Evolutionary conservation across 257 asterid genomes (phyloP).

Genomic region (Scutellaria galericulata): DNA sequence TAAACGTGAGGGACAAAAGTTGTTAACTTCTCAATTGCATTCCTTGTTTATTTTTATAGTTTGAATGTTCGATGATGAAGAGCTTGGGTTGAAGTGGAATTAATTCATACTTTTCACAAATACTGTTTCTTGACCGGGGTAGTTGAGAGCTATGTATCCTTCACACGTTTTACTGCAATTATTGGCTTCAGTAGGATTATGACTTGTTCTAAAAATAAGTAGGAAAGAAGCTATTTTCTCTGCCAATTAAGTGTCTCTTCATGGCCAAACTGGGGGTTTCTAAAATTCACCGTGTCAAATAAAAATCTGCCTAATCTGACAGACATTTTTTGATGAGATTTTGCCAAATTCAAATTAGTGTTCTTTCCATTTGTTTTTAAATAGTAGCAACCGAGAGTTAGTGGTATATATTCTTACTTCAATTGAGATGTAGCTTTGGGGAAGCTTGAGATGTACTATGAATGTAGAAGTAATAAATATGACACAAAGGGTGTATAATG

Average conservation of each 20-base stretch:
- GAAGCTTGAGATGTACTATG: background rate
- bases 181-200: background rate
- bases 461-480: background rate
- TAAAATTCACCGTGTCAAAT: background rate
- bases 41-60: too few species aligned
- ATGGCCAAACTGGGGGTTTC: background rate
- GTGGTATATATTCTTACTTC: background rate
- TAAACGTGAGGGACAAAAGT: background rate
- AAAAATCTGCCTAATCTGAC: background rate
- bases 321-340: background rate
- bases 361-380: background rate
- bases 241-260: background rate
- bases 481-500: background rate
- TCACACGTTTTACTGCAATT: background rate
- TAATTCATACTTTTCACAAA: background rate
- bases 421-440: background rate
- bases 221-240: background rate
- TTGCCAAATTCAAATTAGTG: background rate
- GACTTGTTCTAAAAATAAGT: too few species aligned
- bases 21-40: background rate
- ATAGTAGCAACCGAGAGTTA: background rate
- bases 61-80: background rate
- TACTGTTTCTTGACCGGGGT: background rate
- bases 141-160: background rate
- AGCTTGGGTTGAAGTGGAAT: background rate